Evolutionary conservation across 768 basidiomycete genomes (phyloP), one percentile per base, ranked within the genome.

Genomic region (Lyophyllum shimeji): DNA sequence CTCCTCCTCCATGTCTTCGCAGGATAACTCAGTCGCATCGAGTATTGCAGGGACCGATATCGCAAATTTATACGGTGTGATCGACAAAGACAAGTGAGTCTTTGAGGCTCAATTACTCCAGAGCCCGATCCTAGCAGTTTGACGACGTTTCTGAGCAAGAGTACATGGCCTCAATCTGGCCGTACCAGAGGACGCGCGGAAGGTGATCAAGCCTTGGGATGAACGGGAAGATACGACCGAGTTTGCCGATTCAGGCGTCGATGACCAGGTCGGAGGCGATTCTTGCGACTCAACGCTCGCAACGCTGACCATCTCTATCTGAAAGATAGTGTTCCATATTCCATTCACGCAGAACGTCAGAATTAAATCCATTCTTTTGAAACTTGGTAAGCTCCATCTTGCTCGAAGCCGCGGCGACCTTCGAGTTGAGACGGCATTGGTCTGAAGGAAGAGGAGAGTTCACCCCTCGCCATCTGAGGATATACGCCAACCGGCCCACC

Each of bases 261-360:
- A 94, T 60, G 91, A 94, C 65, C 90, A 94, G 81, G 91, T 89
- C 57, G 47, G 75, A 9, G 29, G 29, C 56, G 29, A 20, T 53
- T 29, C 29, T 46, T 23, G 40, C 20, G 29, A 29, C 29, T 29
- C 20, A 23, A 64, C 67, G 55, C 52, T 49, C 49, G 55, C 46
- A 23, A 52, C 21, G 17, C 33, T 33, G 43, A 45, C 9, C 29
- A 9, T 44, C 61, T 29, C n/a, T n/a, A n/a, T 9, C 42, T 52
- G 17, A 48, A n/a, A 93, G 91, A 75, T 93, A 53, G 87, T 93
- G 63, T 77, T 94, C 57, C 90, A 92, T 67, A 71, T 94, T 46
- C 89, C 92, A 0, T 94, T 94, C 74, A 79, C 79, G 0, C 81
- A 92, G 67, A 88, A 85, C 63, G 91, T 93, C 23, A 79, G 89